Percentiles rank a stretch among this genome's conserved stretches.
Evolutionary conservation across 2,329 filamentous ascomycete genomes (phyloP).

Genomic region (Exserohilum turcica): DNA sequence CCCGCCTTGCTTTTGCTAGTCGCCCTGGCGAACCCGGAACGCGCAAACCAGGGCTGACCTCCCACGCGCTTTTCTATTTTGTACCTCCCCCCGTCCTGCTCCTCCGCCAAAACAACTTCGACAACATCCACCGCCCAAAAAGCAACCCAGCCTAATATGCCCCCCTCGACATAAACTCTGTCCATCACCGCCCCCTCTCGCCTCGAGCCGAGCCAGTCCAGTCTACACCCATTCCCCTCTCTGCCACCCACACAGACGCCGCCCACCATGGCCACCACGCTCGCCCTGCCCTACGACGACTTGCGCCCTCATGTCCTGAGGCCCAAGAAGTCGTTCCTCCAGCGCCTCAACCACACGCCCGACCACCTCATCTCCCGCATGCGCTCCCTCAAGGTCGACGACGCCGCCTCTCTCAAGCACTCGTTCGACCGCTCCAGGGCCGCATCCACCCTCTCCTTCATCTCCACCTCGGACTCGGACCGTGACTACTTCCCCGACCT

Average conservation of each 20-base stretch:
- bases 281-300: constrained; percentile 16
- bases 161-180: constrained; percentile 11
- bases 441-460: constrained; percentile 7
- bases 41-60: constrained; percentile 1
- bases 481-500: constrained; percentile 7
- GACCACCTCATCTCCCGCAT: constrained; percentile 16
- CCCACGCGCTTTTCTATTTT: constrained; percentile 13
- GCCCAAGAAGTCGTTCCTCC: constrained; percentile 22
- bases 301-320: constrained; percentile 13
- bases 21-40: constrained; percentile 8
- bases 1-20: constrained; percentile 13
- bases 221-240: neutral
- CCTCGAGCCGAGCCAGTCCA: neutral
- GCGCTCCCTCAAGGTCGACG: constrained; percentile 11
- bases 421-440: constrained; percentile 7
- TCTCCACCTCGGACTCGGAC: constrained; percentile 10
- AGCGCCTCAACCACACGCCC: constrained; percentile 19
- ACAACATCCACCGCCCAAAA: constrained; percentile 6
- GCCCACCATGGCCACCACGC: constrained; percentile 19
- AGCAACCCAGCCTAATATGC: constrained; percentile 7
- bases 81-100: constrained; percentile 10
- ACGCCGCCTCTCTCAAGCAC: neutral
- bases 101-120: constrained; percentile 8
- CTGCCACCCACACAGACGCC: neutral
- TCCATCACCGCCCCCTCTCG: neutral